These are phyloP conservation scores for Centella asiatica DNA, from an alignment of 129 eudicot genomes.

Conservation along the genomic window DNA sequence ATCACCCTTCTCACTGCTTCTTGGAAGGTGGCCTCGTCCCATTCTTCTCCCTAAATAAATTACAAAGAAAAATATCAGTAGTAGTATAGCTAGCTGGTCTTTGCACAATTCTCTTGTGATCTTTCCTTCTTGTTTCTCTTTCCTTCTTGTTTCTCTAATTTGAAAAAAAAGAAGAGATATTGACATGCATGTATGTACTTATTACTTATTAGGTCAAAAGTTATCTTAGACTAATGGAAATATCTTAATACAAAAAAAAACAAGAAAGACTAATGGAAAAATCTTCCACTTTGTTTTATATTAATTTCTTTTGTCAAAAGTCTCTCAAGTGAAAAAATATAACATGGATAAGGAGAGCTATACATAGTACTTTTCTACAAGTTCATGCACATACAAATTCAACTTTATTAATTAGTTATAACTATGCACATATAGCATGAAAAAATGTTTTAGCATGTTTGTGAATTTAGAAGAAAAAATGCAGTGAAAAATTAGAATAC, in stretches of 20 bases:
- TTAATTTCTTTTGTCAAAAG: background rate
- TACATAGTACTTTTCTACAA: background rate
- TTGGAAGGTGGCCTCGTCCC: conserved; percentile 58
- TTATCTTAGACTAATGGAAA: background rate
- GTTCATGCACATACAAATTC: conserved; percentile 4
- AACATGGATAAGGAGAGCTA: too few relatives aligned
- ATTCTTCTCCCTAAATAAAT: conserved; percentile 48
- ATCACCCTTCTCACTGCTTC: conserved; percentile 59
- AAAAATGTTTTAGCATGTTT: background rate
- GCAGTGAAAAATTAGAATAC: too few relatives aligned
- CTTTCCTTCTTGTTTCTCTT: too few relatives aligned
- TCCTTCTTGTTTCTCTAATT: too few relatives aligned
- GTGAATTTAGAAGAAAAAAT: background rate
- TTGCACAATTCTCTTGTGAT: background rate
- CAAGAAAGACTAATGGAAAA: too few relatives aligned
- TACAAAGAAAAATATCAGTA: background rate
- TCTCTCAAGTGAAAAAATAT: background rate
- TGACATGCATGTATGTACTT: too few relatives aligned
- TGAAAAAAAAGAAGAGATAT: too few relatives aligned
- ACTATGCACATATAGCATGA: too few relatives aligned
- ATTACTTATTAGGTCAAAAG: too few relatives aligned
- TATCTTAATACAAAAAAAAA: background rate
- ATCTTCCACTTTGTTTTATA: too few relatives aligned
- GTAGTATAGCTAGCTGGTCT: background rate
- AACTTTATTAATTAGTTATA: background rate